Percentiles rank a stretch among this genome's conserved stretches.
Evolutionary conservation across 495 filamentous ascomycete species (phyloP).

Genomic region (Aspergillus biplanus): DNA sequence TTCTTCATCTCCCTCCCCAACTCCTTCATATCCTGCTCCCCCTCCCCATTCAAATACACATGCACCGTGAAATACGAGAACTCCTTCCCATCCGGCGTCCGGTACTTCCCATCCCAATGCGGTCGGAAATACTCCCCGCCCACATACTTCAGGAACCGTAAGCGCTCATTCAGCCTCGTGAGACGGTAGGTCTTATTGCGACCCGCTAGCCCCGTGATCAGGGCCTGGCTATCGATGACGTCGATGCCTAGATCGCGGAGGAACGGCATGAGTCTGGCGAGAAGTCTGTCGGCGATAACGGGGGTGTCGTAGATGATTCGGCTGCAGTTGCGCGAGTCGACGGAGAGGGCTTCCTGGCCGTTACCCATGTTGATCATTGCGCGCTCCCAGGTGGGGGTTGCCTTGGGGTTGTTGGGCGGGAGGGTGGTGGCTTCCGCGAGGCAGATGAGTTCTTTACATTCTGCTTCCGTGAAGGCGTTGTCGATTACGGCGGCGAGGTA

Average conservation of each 20-base stretch:
- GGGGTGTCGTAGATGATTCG: conserved; percentile 74
- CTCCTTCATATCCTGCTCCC: conserved; percentile 46
- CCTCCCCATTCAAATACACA: conserved; percentile 74
- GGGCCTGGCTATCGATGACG: conserved; percentile 38
- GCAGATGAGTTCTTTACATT: conserved; percentile 60
- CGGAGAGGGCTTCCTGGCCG: conserved; percentile 59
- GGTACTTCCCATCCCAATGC: conserved; percentile 75
- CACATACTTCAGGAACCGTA: conserved; percentile 80
- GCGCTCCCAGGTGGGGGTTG: conserved; percentile 35
- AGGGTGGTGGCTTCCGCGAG: conserved; percentile 55
- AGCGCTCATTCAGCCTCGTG: conserved; percentile 70
- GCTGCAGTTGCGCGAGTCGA: conserved; percentile 67
- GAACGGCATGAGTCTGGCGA: conserved; percentile 58
- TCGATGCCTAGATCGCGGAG: conserved; percentile 44
- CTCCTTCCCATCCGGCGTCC: conserved; percentile 60
- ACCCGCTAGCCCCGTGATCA: conserved; percentile 50
- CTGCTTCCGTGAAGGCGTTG: conserved; percentile 60
- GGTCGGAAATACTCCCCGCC: conserved; percentile 77
- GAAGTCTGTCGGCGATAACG: conserved; percentile 64
- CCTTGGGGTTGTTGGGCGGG: conserved; percentile 5
- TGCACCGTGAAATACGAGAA: conserved; percentile 77
- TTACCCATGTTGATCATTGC: conserved; percentile 66
- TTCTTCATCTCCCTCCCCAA: conserved; percentile 30
- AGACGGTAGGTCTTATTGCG: conserved; percentile 57
- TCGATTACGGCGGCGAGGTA: conserved; percentile 66